phyloP scores from a whole-genome alignment of 371 early-diverging fungal genomes.

The Ecytonucleospora hepatopenaei region DNA sequence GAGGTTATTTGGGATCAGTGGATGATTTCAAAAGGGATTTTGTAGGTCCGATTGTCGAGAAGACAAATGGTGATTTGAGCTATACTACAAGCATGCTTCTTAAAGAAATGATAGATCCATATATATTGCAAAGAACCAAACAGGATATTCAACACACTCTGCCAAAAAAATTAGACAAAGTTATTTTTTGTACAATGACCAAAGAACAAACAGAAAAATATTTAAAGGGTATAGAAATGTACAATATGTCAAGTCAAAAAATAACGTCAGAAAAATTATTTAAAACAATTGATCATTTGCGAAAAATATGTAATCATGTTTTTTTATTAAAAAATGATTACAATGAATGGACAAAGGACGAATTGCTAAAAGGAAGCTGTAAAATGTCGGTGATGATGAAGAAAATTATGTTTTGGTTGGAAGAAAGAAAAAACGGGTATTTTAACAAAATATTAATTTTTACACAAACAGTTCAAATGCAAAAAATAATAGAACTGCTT shows the following conservation, averaged over 20 bases:
- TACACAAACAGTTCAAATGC: constrained; percentile 83
- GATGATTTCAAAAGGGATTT: constrained; percentile 66
- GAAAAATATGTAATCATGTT: constrained; percentile 92
- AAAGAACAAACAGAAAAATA: constrained; percentile 66
- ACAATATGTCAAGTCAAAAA: constrained; percentile 65
- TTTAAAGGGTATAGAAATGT: constrained; percentile 62
- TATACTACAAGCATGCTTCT: constrained; percentile 76
- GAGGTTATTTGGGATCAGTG: constrained; percentile 75
- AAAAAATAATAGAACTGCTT: constrained; percentile 67
- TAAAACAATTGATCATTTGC: constrained; percentile 74
- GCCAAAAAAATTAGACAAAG: constrained; percentile 79
- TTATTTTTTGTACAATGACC: constrained; percentile 76
- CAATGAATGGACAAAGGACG: too few relatives aligned
- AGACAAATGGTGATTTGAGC: constrained; percentile 72
- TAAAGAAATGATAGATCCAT: constrained; percentile 77
- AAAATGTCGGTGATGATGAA: constrained; percentile 19
- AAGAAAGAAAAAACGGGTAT: constrained; percentile 69
- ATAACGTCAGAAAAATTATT: constrained; percentile 70
- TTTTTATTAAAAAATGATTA: constrained; percentile 56
- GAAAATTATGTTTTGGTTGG: constrained; percentile 61
- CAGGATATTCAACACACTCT: constrained; percentile 73
- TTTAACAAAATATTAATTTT: constrained; percentile 79
- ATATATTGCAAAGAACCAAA: constrained; percentile 78
- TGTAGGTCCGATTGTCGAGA: constrained; percentile 69
- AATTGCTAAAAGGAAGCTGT: neutral